Base-by-base conservation (phyloP, 768 basidiomycete species). In the Solioccasus polychromus region DNA sequence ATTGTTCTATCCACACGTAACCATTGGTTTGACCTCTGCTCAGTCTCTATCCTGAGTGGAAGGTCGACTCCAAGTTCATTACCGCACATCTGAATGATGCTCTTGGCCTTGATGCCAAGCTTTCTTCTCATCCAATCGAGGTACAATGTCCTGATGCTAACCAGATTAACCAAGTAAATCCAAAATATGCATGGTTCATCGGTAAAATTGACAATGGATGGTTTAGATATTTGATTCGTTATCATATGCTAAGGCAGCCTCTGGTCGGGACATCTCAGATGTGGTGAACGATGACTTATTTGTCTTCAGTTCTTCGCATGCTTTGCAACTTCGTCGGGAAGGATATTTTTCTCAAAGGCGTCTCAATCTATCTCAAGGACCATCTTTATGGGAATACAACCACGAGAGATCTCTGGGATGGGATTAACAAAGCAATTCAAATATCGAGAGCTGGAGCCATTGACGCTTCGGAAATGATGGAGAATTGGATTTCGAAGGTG, bases 111-210 rank as follows among this genome's bases (percentile, higher is more conserved):
- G 95, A 98, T 59, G 78, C 91, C 2, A 89, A 91, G 59, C 68
- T 82, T 8, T 91, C 90, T 18, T 92, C 89, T 10, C 94, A 98
- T 63, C 88, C 95, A 1, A 88, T 98, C 55, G 91, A 97, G 63
- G 90, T 95, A 22, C 83, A 86, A 12, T 91, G 88, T 60, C 87
- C 85, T 0, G 90, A 94, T 61, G 86, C 89, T 8, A 85, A 88
- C 58, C 77, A 85, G 54, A 89, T 92, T 59, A 86, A 85, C 57
- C 85, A 86, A 71, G 82, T 82, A 36, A 37, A 54, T 46, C 12
- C 20, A 14, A 10, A 10, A 20, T 0, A 19, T 40, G 17, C 8
- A 28, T 30, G 18, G 6, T 12, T 24, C 12, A 22, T 34, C 11
- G n/a, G 26, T 37, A 14, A 23, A 24, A 25, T 30, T 35, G 19